phyloP scores from a whole-genome alignment of 305 asterid species.

The Caryopteris hybrid region DNA sequence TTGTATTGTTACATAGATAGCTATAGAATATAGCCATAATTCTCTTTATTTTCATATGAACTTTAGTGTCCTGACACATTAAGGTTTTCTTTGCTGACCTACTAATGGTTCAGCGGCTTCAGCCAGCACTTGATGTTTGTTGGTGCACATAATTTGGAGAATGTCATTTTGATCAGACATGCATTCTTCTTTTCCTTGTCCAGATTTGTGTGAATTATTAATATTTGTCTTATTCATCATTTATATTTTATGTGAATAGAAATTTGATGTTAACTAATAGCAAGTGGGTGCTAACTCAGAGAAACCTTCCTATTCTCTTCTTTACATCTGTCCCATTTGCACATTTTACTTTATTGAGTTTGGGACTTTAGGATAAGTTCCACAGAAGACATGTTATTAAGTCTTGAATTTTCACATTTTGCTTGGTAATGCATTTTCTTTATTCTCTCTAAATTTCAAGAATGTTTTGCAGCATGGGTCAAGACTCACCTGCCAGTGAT shows the following conservation, averaged over 20 bases:
- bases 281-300: neutral
- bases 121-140: slow-evolving; percentile 3
- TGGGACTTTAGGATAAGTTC: neutral
- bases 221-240: neutral
- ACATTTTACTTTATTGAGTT: neutral
- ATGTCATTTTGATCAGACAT: neutral
- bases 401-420: neutral
- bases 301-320: neutral
- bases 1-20: slow-evolving; percentile 18
- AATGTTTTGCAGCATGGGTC: slow-evolving; percentile 50
- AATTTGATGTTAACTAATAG: neutral
- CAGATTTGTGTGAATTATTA: neutral
- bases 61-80: neutral
- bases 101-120: slow-evolving; percentile 13
- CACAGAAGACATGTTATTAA: neutral
- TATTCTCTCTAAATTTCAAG: slow-evolving; percentile 17
- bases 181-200: neutral
- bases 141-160: slow-evolving; percentile 11
- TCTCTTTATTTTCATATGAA: slow-evolving; percentile 2
- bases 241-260: neutral
- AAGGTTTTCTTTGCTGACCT: slow-evolving; percentile 6
- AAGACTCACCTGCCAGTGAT: slow-evolving; percentile 39
- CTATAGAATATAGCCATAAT: slow-evolving; percentile 8
- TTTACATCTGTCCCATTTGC: neutral
- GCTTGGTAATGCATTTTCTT: slow-evolving; percentile 13